Base-by-base conservation (phyloP, 2,329 filamentous ascomycete genomes). In the Diaporthe sp. region DNA sequence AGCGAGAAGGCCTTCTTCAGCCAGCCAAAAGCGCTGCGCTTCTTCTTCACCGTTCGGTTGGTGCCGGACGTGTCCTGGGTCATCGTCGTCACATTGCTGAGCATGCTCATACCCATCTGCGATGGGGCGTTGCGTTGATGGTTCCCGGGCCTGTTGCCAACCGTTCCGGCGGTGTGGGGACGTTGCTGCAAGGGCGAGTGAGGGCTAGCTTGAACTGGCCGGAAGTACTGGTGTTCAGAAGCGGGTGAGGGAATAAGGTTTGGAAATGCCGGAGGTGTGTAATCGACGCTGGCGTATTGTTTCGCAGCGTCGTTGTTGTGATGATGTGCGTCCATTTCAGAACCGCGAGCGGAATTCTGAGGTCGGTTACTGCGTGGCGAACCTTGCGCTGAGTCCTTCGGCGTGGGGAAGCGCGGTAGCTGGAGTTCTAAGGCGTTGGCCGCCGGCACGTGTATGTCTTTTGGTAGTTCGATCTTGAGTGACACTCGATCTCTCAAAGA, bases 1-100 rank as follows among this genome's bases (percentile, higher is more conserved):
- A 93, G 83, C 47, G 89, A 90, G 71, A 93, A 93, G 0, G 91
- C 91, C 84, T 93, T 93, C 82, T 92, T 93, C 74, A 93, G 82
- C 91, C 91, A 93, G 2, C 91, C 91, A 80, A 93, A 92, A 1
- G 91, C 90, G 79, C 91, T 92, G 77, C 90, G 88, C 85, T 93
- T 93, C 85, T 92, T 93, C 82, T 92, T 92, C 7, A 92, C 80
- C 51, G 80, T 80, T 13, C 87, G 84, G 73, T 85, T 86, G 34
- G 83, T 81, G 25, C 80, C 82, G 2, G 82, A 78, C 1, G 85
- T 84, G 55, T 87, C 84, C 31, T 85, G 82, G 1, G 86, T 87
- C 67, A 88, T 84, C 1, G 86, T 87, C 7, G 87, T 88, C 8
- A 89, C 87, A 37, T 87, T 90, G 80, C 89, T 92, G 77, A 91